A percentile compares a stretch with the other conserved stretches of the same genome.
phyloP scores from a whole-genome alignment of 768 basidiomycete species.

The Asterophora parasitica region DNA sequence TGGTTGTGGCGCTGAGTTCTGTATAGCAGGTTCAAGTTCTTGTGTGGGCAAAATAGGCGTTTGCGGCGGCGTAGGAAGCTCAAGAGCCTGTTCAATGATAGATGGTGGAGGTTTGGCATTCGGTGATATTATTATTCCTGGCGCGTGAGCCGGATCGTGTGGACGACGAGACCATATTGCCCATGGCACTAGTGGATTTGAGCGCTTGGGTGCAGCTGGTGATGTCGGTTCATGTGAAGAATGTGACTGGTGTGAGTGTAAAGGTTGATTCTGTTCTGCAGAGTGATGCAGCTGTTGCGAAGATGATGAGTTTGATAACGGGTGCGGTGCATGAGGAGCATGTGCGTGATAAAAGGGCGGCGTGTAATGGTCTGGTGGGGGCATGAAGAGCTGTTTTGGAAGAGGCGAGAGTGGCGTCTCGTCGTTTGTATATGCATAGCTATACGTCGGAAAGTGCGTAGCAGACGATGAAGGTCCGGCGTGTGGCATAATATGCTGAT shows the following conservation, averaged over 20 bases:
- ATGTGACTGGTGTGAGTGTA: not conserved
- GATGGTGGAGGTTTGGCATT: constrained; percentile 56
- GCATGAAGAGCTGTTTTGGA: constrained; percentile 61
- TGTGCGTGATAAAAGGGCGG: constrained; percentile 1
- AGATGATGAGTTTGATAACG: not conserved
- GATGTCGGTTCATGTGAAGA: not conserved
- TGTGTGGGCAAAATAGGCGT: constrained; percentile 27
- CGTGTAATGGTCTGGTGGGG: constrained; percentile 22
- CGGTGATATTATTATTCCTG: constrained; percentile 68
- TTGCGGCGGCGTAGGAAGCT: constrained; percentile 45
- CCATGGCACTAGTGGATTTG: constrained; percentile 31
- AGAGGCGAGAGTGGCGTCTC: constrained; percentile 43
- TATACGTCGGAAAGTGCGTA: constrained; percentile 9
- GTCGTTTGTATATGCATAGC: constrained; percentile 9
- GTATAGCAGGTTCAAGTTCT: constrained; percentile 4
- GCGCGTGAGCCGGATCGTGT: constrained; percentile 55
- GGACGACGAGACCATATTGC: constrained; percentile 76
- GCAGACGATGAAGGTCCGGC: constrained; percentile 8
- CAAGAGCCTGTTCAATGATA: constrained; percentile 52
- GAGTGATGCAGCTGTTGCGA: not conserved
- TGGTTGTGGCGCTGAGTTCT: not conserved
- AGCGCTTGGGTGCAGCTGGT: constrained; percentile 1
- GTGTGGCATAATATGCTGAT: constrained; percentile 5
- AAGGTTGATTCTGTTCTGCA: not conserved
- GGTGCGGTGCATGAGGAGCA: not conserved